Conservation (phyloP, 768 basidiomycete species). For the Sporobolomyces pararoseus region DNA sequence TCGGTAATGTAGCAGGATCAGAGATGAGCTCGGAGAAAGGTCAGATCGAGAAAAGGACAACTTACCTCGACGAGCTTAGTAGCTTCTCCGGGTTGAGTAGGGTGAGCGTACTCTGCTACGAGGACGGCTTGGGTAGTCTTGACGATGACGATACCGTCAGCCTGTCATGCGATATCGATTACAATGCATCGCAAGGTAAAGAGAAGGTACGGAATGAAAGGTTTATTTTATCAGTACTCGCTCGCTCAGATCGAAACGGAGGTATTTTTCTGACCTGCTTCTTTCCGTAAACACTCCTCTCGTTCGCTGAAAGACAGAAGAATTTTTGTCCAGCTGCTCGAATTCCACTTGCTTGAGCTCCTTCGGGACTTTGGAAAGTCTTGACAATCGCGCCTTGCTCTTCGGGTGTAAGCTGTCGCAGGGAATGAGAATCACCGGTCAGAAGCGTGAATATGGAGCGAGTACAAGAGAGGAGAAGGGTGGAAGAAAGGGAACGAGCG, state of each 20-base stretch:
- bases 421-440: too few relatives aligned
- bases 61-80: conserved; percentile 60
- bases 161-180: conserved; percentile 58
- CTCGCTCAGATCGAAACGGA: too few relatives aligned
- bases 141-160: conserved; percentile 66
- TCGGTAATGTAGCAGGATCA: too few relatives aligned
- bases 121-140: conserved; percentile 83
- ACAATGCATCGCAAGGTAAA: too few relatives aligned
- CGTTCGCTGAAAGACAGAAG: conserved; percentile 59
- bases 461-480: background rate
- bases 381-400: conserved; percentile 63
- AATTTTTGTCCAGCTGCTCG: conserved; percentile 68
- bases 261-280: conserved; percentile 71
- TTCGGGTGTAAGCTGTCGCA: conserved; percentile 58
- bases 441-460: too few relatives aligned
- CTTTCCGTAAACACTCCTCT: conserved; percentile 67
- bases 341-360: conserved; percentile 57
- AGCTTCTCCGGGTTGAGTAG: conserved; percentile 64
- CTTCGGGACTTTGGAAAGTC: conserved; percentile 53
- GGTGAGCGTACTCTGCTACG: conserved; percentile 67
- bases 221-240: too few relatives aligned
- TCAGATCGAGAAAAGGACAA: too few relatives aligned
- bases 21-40: too few relatives aligned
- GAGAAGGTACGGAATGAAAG: too few relatives aligned
- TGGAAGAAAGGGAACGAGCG: background rate